Evolutionary conservation across 768 basidiomycete genomes (phyloP), one percentile per base, ranked within the genome.

Genomic region (Auricularia heimuer): DNA sequence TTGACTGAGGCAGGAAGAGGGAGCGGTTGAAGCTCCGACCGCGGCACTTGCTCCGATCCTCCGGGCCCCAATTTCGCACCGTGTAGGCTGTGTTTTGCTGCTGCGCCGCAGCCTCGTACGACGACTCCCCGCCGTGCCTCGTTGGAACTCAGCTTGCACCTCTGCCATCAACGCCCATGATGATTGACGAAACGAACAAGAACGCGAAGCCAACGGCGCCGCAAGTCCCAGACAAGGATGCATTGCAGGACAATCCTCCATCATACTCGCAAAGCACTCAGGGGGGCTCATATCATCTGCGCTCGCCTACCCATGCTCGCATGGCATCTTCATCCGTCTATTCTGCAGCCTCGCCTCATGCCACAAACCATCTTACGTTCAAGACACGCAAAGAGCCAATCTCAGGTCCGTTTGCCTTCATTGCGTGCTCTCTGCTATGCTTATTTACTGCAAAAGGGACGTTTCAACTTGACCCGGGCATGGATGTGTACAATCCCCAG

Each of bases 361-460:
- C 62, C n/a, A 66, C 65, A 16, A 66, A 66, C 58, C 63, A 21
- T 36, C 51, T 66, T 21, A 63, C 21, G 39, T 10, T 66, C 11
- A 54, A 66, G 24, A 66, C 65, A 3, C 51, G 65, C 29, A 62
- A 66, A 16, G 65, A 66, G 24, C 63, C 62, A 37, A 63, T 66
- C 3, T 34, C 24, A 42, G 65, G 65, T 63, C 44, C 12, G n/a
- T 16, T 63, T 45, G 2, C 35, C 6, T 29, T 36, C 16, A 21
- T 36, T 14, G 21, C 33, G 12, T 60, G 35, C 42, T 58, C 33
- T 58, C 45, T 29, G 29, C 29, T 56, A 7, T 29, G 24, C 51
- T 8, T 37, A 18, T 7, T 33, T 16, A 36, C 16, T n/a, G 44
- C 39, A 39, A 1, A 36, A 66, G 65, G 62, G 44, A n/a, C 37